Percentiles rank a stretch among this genome's conserved stretches.
Evolutionary conservation across 2,329 filamentous ascomycete genomes (phyloP).

Genomic region (Hymenoscyphus albidus): DNA sequence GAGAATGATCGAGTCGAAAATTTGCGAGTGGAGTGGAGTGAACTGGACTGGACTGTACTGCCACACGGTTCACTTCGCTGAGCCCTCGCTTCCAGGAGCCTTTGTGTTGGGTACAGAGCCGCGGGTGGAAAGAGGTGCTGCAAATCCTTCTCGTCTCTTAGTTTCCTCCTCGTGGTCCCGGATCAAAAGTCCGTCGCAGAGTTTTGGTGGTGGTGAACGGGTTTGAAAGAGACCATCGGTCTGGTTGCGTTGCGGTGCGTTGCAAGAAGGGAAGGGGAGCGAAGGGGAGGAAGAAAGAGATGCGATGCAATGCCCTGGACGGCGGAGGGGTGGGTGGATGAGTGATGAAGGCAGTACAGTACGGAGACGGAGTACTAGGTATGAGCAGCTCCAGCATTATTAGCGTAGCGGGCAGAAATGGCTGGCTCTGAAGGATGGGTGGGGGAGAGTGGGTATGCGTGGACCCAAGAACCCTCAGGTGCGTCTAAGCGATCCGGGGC

Average conservation of each 20-base stretch:
- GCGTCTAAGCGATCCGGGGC: neutral
- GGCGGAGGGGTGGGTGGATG: too few species aligned
- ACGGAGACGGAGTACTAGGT: too few species aligned
- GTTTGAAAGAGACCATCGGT: too few species aligned
- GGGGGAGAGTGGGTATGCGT: neutral
- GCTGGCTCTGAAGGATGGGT: neutral
- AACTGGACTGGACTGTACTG: neutral
- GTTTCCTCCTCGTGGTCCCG: too few species aligned
- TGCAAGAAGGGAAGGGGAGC: too few species aligned
- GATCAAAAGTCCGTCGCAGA: neutral
- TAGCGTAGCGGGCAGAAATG: neutral
- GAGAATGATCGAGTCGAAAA: neutral
- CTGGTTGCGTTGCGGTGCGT: too few species aligned
- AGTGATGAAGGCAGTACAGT: too few species aligned
- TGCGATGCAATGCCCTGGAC: too few species aligned
- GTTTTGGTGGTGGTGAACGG: too few species aligned
- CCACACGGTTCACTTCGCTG: neutral
- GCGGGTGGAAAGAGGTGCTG: neutral
- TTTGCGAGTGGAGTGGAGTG: too few species aligned
- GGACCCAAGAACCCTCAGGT: neutral
- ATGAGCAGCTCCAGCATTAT: too few species aligned
- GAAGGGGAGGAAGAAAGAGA: too few species aligned
- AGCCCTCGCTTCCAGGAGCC: neutral
- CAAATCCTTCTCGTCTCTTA: neutral
- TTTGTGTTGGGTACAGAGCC: neutral